Conservation (phyloP, 2,329 filamentous ascomycete genomes). For the Peltaster fructicola region DNA sequence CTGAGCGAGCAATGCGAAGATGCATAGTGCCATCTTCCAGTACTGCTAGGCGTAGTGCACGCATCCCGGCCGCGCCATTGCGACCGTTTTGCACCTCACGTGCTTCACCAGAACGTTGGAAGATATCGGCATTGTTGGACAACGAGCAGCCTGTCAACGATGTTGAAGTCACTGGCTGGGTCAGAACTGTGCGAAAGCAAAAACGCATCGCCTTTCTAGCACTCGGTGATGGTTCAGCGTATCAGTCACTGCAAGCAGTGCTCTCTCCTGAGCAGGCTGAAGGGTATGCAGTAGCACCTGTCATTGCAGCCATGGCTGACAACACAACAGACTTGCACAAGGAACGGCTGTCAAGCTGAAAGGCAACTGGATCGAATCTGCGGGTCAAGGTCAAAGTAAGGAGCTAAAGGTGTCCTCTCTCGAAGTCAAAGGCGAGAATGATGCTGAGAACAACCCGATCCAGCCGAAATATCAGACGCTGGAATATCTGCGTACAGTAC, state of each 20-base stretch:
- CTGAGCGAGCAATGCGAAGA: conserved; percentile 3
- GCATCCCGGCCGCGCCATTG: too few species aligned
- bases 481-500: conserved; percentile 74
- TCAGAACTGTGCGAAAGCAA: conserved; percentile 72
- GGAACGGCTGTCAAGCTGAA: conserved; percentile 63
- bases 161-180: conserved; percentile 49
- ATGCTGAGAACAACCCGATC: conserved; percentile 78
- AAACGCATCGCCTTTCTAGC: conserved; percentile 71
- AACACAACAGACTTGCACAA: conserved; percentile 48
- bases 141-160: conserved; percentile 12
- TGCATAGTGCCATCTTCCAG: conserved; percentile 2
- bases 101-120: conserved; percentile 5
- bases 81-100: conserved; percentile 6
- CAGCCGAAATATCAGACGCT: conserved; percentile 91
- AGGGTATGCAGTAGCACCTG: conserved; percentile 44
- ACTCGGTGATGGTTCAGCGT: conserved; percentile 71
- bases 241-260: conserved; percentile 63
- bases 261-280: conserved; percentile 53
- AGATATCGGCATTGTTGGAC: conserved; percentile 12
- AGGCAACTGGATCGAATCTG: conserved; percentile 57
- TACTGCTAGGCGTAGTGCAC: too few species aligned
- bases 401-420: conserved; percentile 62
- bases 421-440: conserved; percentile 55
- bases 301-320: conserved; percentile 1
- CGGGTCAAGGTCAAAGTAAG: conserved; percentile 50